A percentile compares a stretch with the other conserved stretches of the same genome.
Evolutionary conservation across 108 stramenopile species (phyloP).

Genomic region (Pelagomonas calceolata): DNA sequence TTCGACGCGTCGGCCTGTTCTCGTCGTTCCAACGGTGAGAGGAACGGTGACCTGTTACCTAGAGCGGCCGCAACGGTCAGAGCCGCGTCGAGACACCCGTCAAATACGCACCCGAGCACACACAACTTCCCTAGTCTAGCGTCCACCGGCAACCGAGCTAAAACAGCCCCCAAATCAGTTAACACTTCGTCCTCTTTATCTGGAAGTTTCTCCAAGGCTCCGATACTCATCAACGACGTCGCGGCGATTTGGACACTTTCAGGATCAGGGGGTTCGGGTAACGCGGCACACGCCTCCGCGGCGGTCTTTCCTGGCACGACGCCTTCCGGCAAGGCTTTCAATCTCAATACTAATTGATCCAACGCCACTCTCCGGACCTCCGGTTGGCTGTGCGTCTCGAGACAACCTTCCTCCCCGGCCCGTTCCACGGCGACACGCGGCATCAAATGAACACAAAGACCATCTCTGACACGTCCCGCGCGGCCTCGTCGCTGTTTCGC

Average conservation of each 20-base stretch:
- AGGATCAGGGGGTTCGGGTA: conserved; percentile 8
- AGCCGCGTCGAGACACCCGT: conserved; percentile 38
- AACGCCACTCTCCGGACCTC: conserved; percentile 43
- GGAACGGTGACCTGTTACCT: conserved; percentile 26
- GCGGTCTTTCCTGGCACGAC: neutral
- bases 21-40: conserved; percentile 21
- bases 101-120: conserved; percentile 32
- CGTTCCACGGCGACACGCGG: neutral
- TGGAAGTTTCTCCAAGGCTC: conserved; percentile 7
- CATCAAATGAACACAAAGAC: conserved; percentile 19
- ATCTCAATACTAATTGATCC: conserved; percentile 37
- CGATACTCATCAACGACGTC: neutral
- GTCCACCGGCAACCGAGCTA: conserved; percentile 41
- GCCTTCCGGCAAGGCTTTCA: conserved; percentile 20
- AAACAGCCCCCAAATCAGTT: conserved; percentile 41
- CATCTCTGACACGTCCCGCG: conserved; percentile 41
- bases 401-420: neutral
- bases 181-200: conserved; percentile 7
- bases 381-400: conserved; percentile 22
- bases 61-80: conserved; percentile 40
- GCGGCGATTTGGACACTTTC: neutral
- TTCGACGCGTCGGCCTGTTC: conserved; percentile 28
- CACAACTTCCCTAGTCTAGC: conserved; percentile 43
- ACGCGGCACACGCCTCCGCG: conserved; percentile 2
- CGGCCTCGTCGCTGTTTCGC: conserved; percentile 44